These are phyloP conservation scores for Kodamaea arcana DNA, from an alignment of 1,139 yeast species.

Conservation along the genomic window DNA sequence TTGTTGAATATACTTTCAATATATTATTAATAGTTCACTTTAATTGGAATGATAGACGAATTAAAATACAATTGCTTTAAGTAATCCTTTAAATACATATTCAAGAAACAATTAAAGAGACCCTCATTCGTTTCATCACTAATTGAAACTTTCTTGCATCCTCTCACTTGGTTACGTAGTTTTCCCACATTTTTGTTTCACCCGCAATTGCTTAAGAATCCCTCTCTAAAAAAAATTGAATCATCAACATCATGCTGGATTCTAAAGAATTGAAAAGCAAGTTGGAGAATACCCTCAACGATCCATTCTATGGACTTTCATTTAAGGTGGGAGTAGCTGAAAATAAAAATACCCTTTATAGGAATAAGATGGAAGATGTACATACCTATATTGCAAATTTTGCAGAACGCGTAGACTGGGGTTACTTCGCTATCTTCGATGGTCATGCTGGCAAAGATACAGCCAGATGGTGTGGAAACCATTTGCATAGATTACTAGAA, in stretches of 20 bases:
- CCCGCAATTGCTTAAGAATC: background rate
- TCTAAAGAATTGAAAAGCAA: background rate
- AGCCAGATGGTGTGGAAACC: slow-evolving; percentile 94
- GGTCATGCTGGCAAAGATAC: slow-evolving; percentile 97
- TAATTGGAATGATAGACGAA: too few relatives aligned
- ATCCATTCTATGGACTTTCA: slow-evolving; percentile 51
- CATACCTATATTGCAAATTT: slow-evolving; percentile 92
- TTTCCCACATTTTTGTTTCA: background rate
- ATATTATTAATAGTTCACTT: too few relatives aligned
- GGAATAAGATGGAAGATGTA: slow-evolving; percentile 95
- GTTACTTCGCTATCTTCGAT: slow-evolving; percentile 92
- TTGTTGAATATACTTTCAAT: too few relatives aligned
- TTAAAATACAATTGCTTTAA: too few relatives aligned
- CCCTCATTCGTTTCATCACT: too few relatives aligned
- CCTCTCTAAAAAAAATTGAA: background rate
- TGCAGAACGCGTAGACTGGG: slow-evolving; percentile 87
- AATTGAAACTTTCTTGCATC: too few relatives aligned
- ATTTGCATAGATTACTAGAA: slow-evolving; percentile 66
- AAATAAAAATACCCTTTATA: slow-evolving; percentile 72
- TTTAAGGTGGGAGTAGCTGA: slow-evolving; percentile 87
- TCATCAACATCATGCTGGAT: slow-evolving; percentile 2
- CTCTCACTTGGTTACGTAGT: too few relatives aligned
- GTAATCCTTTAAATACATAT: too few relatives aligned
- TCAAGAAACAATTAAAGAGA: too few relatives aligned
- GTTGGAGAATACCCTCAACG: slow-evolving; percentile 7